Evolutionary conservation across 805 yeast genomes (phyloP), one percentile per base, ranked within the genome.

Genomic region (Hanseniaspora mollemarum): DNA sequence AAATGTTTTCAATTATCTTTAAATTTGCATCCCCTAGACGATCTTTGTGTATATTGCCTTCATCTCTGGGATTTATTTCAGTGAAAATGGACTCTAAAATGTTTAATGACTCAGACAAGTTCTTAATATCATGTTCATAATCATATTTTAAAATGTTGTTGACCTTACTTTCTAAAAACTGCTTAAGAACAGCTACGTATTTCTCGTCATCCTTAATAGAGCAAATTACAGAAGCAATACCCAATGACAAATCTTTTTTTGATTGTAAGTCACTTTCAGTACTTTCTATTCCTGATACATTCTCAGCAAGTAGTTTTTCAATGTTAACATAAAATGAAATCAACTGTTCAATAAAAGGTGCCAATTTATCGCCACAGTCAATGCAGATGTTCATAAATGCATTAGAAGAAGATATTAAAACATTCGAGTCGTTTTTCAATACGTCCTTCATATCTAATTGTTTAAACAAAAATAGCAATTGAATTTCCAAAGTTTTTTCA

Each of bases 351-450:
- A 87, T 68, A 62, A 75, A 85, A 43, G 74, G 74, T 18, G 79
- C 75, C 57, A 92, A 68, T 15, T 79, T 69, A 12, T 64, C 59
- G 0, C 88, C 75, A 60, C 98, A 92, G 66, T 94, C 98, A 60
- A 85, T 83, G 67, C 96, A 88, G 60, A 92, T 86, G 62, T 79
- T 90, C 88, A 87, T 86, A 59, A 92, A 72, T 0, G 99, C 94
- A 65, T 85, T 88, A 0, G 96, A 82, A 0, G 96, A 86, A 1
- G 98, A 96, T 25, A 82, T 76, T 22, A 82, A 71, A 28, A 85
- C 82, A 4, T 67, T 67, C 36, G 57, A 54, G 26, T 67, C 65
- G 26, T 56, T 51, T n/a, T 56, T 51, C 12, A 48, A 39, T 7
- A 49, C n/a, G 18, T 31, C 54, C 15, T 57, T 53, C 46, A 56